phyloP scores from a whole-genome alignment of 352 stramenopile genomes.

The Phytophthora crassamura region DNA sequence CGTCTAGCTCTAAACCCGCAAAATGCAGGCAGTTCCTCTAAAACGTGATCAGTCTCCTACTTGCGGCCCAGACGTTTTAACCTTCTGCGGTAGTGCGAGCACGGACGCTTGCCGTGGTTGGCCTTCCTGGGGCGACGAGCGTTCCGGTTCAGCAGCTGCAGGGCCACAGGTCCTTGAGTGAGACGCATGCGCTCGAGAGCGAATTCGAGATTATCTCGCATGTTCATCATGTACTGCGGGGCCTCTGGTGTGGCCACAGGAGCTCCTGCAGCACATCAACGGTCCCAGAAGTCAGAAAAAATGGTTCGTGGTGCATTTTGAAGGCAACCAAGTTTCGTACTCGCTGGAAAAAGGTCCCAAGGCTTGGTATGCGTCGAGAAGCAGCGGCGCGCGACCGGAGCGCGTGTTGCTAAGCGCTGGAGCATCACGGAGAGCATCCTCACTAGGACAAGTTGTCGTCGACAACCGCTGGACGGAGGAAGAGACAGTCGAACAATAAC shows the following conservation, averaged over 20 bases:
- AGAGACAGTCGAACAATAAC: conserved; percentile 17
- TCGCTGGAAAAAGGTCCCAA: conserved; percentile 59
- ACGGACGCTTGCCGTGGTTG: conserved; percentile 62
- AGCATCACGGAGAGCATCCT: conserved; percentile 31
- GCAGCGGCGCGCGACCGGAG: conserved; percentile 4
- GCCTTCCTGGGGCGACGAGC: conserved; percentile 52
- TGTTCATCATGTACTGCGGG: conserved; percentile 60
- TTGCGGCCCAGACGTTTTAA: conserved; percentile 52
- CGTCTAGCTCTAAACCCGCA: conserved; percentile 17
- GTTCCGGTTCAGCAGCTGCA: conserved; percentile 60
- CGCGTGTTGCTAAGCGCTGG: conserved; percentile 16
- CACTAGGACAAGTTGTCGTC: too few species aligned
- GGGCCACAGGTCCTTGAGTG: conserved; percentile 35
- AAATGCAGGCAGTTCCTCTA: neutral
- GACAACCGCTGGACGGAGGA: conserved; percentile 22
- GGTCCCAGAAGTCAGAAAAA: conserved; percentile 5
- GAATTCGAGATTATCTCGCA: conserved; percentile 64
- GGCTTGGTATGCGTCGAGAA: conserved; percentile 43
- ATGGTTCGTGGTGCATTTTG: too few species aligned
- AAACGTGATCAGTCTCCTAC: conserved; percentile 7
- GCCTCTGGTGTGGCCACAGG: conserved; percentile 26
- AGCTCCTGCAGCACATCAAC: conserved; percentile 22
- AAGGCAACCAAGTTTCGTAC: conserved; percentile 11
- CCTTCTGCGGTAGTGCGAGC: conserved; percentile 55
- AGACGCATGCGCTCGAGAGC: conserved; percentile 64